These are phyloP conservation scores for Draba incana DNA, from an alignment of 345 rosid genomes.

Conservation along the genomic window DNA sequence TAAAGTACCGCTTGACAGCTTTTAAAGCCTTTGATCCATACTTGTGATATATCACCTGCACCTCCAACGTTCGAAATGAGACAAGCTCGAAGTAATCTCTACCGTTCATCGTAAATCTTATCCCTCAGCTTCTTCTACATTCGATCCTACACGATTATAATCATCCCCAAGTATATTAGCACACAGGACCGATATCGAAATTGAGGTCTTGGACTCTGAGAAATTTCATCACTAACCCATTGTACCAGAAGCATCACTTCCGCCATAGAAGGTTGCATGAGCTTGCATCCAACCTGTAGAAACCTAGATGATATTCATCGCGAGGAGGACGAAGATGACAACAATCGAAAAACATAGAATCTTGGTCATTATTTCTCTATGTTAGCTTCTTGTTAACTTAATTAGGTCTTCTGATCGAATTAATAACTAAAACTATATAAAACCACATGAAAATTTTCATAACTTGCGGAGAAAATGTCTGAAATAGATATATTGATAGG, in stretches of 20 bases:
- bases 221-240: slow-evolving; percentile 55
- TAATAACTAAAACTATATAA: background rate
- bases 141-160: slow-evolving; percentile 47
- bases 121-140: slow-evolving; percentile 64
- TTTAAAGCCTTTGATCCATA: slow-evolving; percentile 64
- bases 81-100: slow-evolving; percentile 63
- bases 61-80: slow-evolving; percentile 67
- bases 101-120: slow-evolving; percentile 69
- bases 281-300: slow-evolving; percentile 57
- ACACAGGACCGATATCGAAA: slow-evolving; percentile 27
- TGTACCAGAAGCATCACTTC: slow-evolving; percentile 62
- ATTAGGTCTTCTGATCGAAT: background rate
- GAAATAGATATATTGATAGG: background rate
- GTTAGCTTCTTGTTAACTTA: background rate
- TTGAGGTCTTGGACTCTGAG: slow-evolving; percentile 50
- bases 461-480: slow-evolving; percentile 32
- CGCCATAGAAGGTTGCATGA: slow-evolving; percentile 67
- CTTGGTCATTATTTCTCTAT: background rate
- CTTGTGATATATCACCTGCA: slow-evolving; percentile 57
- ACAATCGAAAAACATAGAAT: background rate
- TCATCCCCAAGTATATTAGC: background rate
- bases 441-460: slow-evolving; percentile 19
- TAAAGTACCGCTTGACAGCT: slow-evolving; percentile 59
- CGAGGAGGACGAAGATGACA: slow-evolving; percentile 22
- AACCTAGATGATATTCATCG: slow-evolving; percentile 20